Base-by-base conservation (phyloP, 2,329 filamentous ascomycete genomes). In the Cyclaneusma minus region DNA sequence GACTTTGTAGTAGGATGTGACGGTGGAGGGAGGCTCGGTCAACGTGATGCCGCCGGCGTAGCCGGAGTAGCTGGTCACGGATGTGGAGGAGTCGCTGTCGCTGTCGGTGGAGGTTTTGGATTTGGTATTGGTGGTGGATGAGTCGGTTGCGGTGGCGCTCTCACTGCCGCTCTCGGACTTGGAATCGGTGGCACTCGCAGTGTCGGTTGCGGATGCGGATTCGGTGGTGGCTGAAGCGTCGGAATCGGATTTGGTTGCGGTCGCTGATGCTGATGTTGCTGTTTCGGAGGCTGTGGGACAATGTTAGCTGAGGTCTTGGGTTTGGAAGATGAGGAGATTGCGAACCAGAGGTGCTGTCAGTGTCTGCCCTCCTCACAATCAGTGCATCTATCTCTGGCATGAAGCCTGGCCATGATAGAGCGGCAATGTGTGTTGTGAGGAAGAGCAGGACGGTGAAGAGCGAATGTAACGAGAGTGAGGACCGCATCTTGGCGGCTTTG, bases 341-440 rank as follows among this genome's bases (percentile, higher is more conserved):
- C 4, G 15, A 16, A 7, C 10, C 9, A 24, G 36, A 25, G 16
- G 30, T 32, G 16, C 28, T 37, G 36, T 37, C 45, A 22, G 50
- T 47, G 34, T 62, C 52, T 34, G 55, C 53, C 32, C 64, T 57
- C 24, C 41, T 33, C 25, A 63, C 64, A 21, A 72, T 49, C 18
- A 75, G 43, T 9, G 59, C 43, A 35, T 70, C 60, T 18, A 59
- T 24, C 8, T 63, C 56, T 11, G 66, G 65, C 19, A 71, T 49
- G 58, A 62, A 69, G 34, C 46, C 49, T 12, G 66, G 60, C 67
- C 66, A 71, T 30, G 59, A 65, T 28, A 62, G 56, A n/a, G 58
- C 57, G 13, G 37, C 35, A 24, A 39, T 29, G 26, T 42, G 42
- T 16, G 43, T 41, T 9, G 61, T 49, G 28, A 70, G 47, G 16